Evolutionary conservation across 2,329 filamentous ascomycete species (phyloP).

Genomic region (Cercospora sp.): DNA sequence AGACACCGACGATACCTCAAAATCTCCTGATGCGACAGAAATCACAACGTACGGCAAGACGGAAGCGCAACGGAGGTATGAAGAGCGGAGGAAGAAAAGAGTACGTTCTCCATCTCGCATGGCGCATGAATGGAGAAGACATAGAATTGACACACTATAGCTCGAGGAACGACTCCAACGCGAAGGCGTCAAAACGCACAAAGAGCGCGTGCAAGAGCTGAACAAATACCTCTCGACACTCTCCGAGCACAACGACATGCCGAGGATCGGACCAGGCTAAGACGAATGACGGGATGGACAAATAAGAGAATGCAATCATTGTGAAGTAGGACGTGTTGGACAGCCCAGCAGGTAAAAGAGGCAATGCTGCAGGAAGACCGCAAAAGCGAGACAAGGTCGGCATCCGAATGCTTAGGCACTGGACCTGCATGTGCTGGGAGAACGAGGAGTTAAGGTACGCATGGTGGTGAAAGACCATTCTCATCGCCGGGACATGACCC

Average conservation of each 20-base stretch:
- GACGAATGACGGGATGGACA: neutral
- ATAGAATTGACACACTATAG: constrained; percentile 46
- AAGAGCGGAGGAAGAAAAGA: constrained; percentile 78
- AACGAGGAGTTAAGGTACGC: neutral
- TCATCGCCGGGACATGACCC: neutral
- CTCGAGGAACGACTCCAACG: constrained; percentile 77
- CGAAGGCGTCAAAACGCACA: constrained; percentile 92
- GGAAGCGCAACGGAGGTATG: constrained; percentile 76
- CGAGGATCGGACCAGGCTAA: constrained; percentile 60
- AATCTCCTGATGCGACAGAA: constrained; percentile 31
- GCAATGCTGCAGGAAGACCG: neutral
- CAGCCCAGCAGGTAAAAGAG: neutral
- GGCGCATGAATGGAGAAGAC: neutral
- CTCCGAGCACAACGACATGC: constrained; percentile 98
- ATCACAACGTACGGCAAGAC: constrained; percentile 61
- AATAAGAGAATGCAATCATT: neutral
- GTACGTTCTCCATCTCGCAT: constrained; percentile 54
- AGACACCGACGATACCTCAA: constrained; percentile 35
- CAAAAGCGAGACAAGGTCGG: neutral
- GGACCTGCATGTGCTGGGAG: neutral
- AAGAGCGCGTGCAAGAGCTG: constrained; percentile 91
- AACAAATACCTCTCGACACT: constrained; percentile 90
- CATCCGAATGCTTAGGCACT: neutral
- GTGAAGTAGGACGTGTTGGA: neutral
- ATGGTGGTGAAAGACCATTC: neutral